Evolutionary conservation across 2,329 filamentous ascomycete genomes (phyloP).

Genomic region (Chaetomiaceae sp.): DNA sequence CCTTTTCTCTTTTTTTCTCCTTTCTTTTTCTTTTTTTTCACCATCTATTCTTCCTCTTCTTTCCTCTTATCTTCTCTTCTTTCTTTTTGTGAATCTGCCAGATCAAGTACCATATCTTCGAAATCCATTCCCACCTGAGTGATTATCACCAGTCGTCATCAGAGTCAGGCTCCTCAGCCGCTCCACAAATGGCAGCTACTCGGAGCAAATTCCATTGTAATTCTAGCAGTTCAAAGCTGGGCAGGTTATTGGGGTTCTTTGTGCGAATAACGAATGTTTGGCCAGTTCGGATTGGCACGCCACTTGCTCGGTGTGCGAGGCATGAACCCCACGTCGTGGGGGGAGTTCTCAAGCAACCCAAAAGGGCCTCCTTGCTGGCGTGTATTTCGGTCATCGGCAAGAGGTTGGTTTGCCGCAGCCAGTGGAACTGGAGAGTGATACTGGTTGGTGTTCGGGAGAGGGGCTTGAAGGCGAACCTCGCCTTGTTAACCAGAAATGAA

Average conservation of each 20-base stretch:
- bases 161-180: slow-evolving; percentile 2
- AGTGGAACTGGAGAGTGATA: slow-evolving; percentile 12
- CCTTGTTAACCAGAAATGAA: slow-evolving; percentile 13
- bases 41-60: too few relatives aligned
- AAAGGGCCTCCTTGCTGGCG: too few relatives aligned
- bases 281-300: slow-evolving; percentile 5
- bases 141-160: too few relatives aligned
- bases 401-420: background rate
- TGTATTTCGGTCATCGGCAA: background rate
- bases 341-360: background rate
- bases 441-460: background rate
- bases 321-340: background rate
- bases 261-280: slow-evolving; percentile 11
- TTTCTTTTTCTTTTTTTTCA: too few relatives aligned
- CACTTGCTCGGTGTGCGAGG: slow-evolving; percentile 12
- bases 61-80: too few relatives aligned
- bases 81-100: too few relatives aligned
- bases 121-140: too few relatives aligned
- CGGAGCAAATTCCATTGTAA: slow-evolving; percentile 13
- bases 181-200: slow-evolving; percentile 11
- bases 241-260: background rate
- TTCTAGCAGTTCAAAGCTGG: slow-evolving; percentile 13
- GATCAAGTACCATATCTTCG: too few relatives aligned
- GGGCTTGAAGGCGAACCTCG: slow-evolving; percentile 8
- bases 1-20: too few relatives aligned